Conservation (phyloP, 1,139 yeast genomes). For the Pichiaceae sp. region DNA sequence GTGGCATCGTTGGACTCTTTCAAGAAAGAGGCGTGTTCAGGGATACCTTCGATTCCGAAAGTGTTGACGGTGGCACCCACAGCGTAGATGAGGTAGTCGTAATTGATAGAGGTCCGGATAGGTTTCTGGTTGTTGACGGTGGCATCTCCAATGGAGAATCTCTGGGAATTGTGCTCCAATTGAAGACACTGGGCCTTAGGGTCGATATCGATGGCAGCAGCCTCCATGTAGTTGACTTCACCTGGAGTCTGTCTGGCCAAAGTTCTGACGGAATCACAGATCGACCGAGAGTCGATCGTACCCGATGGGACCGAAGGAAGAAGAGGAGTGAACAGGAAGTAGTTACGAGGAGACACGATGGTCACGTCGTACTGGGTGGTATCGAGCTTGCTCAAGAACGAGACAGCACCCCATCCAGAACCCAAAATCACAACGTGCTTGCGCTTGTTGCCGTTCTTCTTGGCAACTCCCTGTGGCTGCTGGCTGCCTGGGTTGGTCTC, state of each 20-base stretch:
- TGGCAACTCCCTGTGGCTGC: conserved; percentile 47
- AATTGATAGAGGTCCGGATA: conserved; percentile 36
- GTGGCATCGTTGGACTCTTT: conserved; percentile 53
- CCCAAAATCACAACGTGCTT: conserved; percentile 64
- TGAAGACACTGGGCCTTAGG: conserved; percentile 42
- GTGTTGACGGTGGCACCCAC: conserved; percentile 83
- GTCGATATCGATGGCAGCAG: conserved; percentile 52
- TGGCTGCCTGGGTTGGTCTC: conserved; percentile 59
- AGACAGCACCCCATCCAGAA: conserved; percentile 58
- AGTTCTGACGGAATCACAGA: conserved; percentile 47
- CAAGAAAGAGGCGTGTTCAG: conserved; percentile 52
- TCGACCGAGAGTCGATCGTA: conserved; percentile 49
- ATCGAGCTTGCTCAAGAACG: conserved; percentile 47
- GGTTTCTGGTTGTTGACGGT: conserved; percentile 35
- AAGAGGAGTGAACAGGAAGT: conserved; percentile 53
- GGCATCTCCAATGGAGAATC: conserved; percentile 42
- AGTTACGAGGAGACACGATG: conserved; percentile 54
- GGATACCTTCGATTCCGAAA: conserved; percentile 75
- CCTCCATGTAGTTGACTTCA: conserved; percentile 52
- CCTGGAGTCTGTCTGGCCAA: conserved; percentile 42
- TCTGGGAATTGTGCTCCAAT: conserved; percentile 46
- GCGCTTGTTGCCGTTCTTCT: conserved; percentile 65
- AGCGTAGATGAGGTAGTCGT: conserved; percentile 73
- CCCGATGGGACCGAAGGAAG: conserved; percentile 58
- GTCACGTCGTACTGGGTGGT: conserved; percentile 54